Conservation (phyloP, 192 early-diverging fungal species). For the Dissophora globulifera region DNA sequence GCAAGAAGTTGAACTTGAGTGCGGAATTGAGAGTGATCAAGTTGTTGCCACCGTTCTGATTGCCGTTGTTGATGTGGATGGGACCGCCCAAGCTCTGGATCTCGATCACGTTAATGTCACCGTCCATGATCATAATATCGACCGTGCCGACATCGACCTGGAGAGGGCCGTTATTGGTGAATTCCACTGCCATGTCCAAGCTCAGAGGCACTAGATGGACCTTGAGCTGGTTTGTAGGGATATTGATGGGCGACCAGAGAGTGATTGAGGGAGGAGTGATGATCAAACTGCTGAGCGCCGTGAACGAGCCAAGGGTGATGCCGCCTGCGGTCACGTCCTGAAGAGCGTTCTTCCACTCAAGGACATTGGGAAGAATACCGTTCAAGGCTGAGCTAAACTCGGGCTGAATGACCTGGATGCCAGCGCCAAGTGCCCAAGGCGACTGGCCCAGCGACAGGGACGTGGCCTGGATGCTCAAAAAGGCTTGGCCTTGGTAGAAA, state of each 20-base stretch:
- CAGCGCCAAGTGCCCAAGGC: conserved; percentile 33
- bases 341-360: conserved; percentile 38
- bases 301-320: conserved; percentile 22
- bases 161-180: conserved; percentile 31
- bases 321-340: conserved; percentile 31
- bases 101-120: conserved; percentile 11
- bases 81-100: conserved; percentile 26
- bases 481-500: conserved; percentile 15
- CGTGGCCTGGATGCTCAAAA: conserved; percentile 30
- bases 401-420: conserved; percentile 12
- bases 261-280: conserved; percentile 29
- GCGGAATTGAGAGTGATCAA: conserved; percentile 4
- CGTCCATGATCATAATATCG: conserved; percentile 19
- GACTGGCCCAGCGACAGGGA: conserved; percentile 22
- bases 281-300: conserved; percentile 13
- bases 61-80: conserved; percentile 29
- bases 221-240: conserved; percentile 29
- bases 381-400: conserved; percentile 17
- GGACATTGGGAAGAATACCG: conserved; percentile 23
- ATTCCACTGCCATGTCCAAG: conserved; percentile 22
- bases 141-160: conserved; percentile 38
- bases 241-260: conserved; percentile 33
- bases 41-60: conserved; percentile 41
- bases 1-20: conserved; percentile 33
- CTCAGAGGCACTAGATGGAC: conserved; percentile 28